Base-by-base conservation (phyloP, 257 asterid species). In the Salvia rosmarinus region DNA sequence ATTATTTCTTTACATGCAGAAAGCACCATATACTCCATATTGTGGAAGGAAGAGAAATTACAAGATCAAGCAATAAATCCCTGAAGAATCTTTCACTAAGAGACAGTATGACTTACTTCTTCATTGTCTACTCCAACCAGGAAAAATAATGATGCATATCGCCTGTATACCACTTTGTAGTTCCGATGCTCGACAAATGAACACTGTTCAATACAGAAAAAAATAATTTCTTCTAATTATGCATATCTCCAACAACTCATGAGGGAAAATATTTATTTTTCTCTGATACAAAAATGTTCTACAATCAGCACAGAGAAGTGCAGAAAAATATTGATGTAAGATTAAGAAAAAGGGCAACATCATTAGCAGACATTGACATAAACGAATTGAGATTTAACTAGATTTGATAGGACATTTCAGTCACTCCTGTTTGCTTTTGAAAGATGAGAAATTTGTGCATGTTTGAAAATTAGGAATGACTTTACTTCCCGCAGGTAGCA, bases 41-140 rank as follows among this genome's bases (percentile, higher is more conserved):
- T 46, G 66, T 25, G 47, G 68, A 21, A 77, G 40, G 50, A 54
- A 67, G 3, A 71, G 58, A 25, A 75, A n/a, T 30, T 7, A 1
- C 50, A 50, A 70, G 25, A 52, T 61, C 30, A 34, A 73, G 75
- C 55, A 61, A 34, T 57, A 16, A 52, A 40, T 39, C 44, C 0
- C 11, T 19, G n/a, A 66, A 21, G 28, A 40, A 70, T 56, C 37
- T 19, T 55, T 46, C 7, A 35, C 50, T 39, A 25, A 25, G 46
- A 65, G 30, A 70, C 4, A 67, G 77, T 34, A 72, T 25, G 64
- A 77, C 96, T 85, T 83, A 91, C 99, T 81, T 94, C 99, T 79
- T 91, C 97, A 5, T 91, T 89, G 87, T 94, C 99, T 71, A 94
- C 99, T 75, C 99, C 99, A 77, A 95, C 97, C 81, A 95, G 76